Evolutionary conservation across 179 eudicot genomes (phyloP).

Genomic region (Silene vulgaris): DNA sequence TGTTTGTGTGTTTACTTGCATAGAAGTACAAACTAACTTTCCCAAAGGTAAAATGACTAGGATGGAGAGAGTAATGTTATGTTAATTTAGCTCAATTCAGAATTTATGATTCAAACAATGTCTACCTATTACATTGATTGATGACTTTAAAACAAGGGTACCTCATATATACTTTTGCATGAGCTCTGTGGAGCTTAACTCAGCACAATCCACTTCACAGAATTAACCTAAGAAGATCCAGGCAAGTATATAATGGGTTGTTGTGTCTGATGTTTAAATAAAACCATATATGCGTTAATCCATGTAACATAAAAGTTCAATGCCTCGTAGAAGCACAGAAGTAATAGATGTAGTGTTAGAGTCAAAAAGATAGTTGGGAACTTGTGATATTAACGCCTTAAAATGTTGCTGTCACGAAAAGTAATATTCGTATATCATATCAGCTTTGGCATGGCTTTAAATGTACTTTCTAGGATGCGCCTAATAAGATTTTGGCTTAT

Average conservation of each 20-base stretch:
- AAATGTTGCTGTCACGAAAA: not conserved
- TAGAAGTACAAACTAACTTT: too few species aligned
- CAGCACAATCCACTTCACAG: not conserved
- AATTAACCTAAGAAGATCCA: not conserved
- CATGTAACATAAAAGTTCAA: not conserved
- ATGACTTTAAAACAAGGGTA: not conserved
- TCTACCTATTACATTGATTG: not conserved
- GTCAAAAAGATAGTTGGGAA: not conserved
- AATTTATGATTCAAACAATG: not conserved
- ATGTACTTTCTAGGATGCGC: not conserved
- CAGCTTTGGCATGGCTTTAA: not conserved
- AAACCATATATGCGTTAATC: not conserved
- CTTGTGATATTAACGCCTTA: not conserved
- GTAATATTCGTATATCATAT: not conserved
- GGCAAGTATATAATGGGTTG: too few species aligned
- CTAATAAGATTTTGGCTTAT: not conserved
- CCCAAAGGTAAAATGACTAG: too few species aligned
- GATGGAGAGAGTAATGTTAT: not conserved
- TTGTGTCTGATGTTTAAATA: too few species aligned
- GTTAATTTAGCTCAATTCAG: not conserved
- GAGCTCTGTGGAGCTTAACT: not conserved
- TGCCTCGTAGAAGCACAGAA: not conserved
- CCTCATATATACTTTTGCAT: not conserved
- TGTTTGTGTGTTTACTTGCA: too few species aligned
- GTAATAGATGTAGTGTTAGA: not conserved